A percentile compares a stretch with the other conserved stretches of the same genome.
phyloP scores from a whole-genome alignment of 1,139 yeast species.

The Zygoascus meyerae region DNA sequence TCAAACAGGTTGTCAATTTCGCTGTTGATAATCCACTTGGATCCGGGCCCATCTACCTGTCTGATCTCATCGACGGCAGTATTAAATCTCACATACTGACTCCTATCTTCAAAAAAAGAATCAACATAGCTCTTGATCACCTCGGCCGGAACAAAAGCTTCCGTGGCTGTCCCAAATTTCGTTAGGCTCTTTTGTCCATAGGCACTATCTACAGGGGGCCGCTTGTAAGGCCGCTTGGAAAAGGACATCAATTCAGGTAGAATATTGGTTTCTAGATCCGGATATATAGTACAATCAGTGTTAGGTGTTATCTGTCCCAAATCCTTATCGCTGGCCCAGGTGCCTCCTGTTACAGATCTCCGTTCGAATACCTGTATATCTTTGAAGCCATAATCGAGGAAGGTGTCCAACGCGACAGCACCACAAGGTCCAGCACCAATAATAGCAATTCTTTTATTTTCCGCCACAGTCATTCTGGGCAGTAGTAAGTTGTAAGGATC shows the following conservation, averaged over 20 bases:
- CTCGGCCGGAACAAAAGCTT: constrained; percentile 12
- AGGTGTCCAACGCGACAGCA: constrained; percentile 22
- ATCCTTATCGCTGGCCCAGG: constrained; percentile 21
- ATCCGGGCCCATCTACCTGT: constrained; percentile 16
- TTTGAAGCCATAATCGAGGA: constrained; percentile 20
- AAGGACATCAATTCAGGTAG: constrained; percentile 16
- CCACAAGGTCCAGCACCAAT: constrained; percentile 27
- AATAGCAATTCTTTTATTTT: constrained; percentile 20
- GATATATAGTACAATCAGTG: constrained; percentile 12
- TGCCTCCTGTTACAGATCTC: constrained; percentile 20
- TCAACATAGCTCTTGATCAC: constrained; percentile 11
- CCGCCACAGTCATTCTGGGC: background rate
- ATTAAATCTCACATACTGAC: constrained; percentile 12
- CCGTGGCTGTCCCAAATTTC: constrained; percentile 12
- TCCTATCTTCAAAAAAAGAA: constrained; percentile 12
- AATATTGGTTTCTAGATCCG: constrained; percentile 15
- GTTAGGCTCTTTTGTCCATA: constrained; percentile 4
- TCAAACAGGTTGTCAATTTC: constrained; percentile 32
- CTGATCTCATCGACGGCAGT: constrained; percentile 14
- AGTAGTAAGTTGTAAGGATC: too few relatives aligned
- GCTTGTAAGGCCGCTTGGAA: constrained; percentile 6
- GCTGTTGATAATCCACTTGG: constrained; percentile 10
- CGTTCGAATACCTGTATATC: constrained; percentile 23
- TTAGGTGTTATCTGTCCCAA: background rate
- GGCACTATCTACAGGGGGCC: constrained; percentile 3